Conservation (phyloP, 176 grass and related monocot species). For the Bonia amplexicaulis region DNA sequence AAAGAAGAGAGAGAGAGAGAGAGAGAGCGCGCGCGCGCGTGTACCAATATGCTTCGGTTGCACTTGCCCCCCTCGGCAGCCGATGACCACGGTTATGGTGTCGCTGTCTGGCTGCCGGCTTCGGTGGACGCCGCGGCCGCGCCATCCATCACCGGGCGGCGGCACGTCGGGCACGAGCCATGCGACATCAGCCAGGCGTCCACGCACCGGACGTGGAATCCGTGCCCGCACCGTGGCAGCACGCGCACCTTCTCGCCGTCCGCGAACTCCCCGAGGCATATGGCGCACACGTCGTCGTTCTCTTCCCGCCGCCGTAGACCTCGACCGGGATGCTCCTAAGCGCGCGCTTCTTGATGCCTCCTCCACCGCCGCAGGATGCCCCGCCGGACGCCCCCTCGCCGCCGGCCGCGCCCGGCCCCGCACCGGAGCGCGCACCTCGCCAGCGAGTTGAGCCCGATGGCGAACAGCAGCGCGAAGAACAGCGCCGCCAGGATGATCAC, state of each 20-base stretch:
- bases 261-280: constrained; percentile 79
- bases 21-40: too few species aligned
- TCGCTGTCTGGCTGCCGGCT: background rate
- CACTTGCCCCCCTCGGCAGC: background rate
- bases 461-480: constrained; percentile 59
- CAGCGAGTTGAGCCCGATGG: constrained; percentile 59
- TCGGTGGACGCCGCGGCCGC: background rate
- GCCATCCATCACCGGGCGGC: constrained; percentile 25
- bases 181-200: constrained; percentile 68
- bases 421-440: constrained; percentile 57
- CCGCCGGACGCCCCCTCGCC: background rate
- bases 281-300: constrained; percentile 51
- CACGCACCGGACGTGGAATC: constrained; percentile 71
- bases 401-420: background rate
- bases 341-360: constrained; percentile 49
- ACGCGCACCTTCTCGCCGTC: constrained; percentile 75
- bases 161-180: constrained; percentile 76
- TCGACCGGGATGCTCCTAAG: constrained; percentile 66
- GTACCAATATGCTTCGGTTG: background rate
- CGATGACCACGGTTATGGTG: constrained; percentile 29
- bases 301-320: constrained; percentile 37
- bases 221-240: constrained; percentile 64
- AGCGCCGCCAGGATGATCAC: constrained; percentile 75
- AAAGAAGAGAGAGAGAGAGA: too few species aligned
- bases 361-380: background rate